Percentiles rank a stretch among this genome's conserved stretches.
phyloP scores from a whole-genome alignment of 768 basidiomycete species.

The Sarcomyxa edulis region DNA sequence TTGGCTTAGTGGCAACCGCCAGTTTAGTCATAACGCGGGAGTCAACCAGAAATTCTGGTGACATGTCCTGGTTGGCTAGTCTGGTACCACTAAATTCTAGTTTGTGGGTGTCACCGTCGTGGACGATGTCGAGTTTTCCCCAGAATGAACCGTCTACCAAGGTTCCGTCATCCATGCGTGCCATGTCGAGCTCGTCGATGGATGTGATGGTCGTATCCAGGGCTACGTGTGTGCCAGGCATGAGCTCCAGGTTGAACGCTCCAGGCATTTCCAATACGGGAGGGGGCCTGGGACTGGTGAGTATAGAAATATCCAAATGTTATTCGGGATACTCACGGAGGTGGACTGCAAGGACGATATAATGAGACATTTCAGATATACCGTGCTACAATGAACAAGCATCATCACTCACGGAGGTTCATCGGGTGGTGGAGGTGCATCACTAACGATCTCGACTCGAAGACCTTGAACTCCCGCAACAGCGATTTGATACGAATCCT shows the following conservation, averaged over 20 bases:
- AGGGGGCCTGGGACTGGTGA: slow-evolving; percentile 37
- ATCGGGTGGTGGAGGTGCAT: slow-evolving; percentile 80
- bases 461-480: slow-evolving; percentile 76
- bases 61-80: slow-evolving; percentile 56
- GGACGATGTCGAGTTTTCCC: slow-evolving; percentile 83
- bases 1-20: slow-evolving; percentile 67
- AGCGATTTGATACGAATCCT: slow-evolving; percentile 90
- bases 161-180: slow-evolving; percentile 86
- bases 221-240: slow-evolving; percentile 73
- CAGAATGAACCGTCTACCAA: slow-evolving; percentile 82
- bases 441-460: slow-evolving; percentile 81
- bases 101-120: slow-evolving; percentile 68
- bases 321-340: slow-evolving; percentile 32
- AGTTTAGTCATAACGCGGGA: slow-evolving; percentile 74
- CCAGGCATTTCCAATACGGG: slow-evolving; percentile 87
- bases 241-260: slow-evolving; percentile 76
- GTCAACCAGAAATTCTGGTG: slow-evolving; percentile 70
- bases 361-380: slow-evolving; percentile 11
- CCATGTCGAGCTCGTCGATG: slow-evolving; percentile 87
- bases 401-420: slow-evolving; percentile 68
- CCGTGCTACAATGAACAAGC: slow-evolving; percentile 23
- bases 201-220: slow-evolving; percentile 77
- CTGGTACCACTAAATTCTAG: slow-evolving; percentile 84
- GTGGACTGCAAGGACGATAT: slow-evolving; percentile 28
- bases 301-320: neutral